phyloP scores from a whole-genome alignment of 2,329 filamentous ascomycete genomes.

The Trichophyton schoenleinii region DNA sequence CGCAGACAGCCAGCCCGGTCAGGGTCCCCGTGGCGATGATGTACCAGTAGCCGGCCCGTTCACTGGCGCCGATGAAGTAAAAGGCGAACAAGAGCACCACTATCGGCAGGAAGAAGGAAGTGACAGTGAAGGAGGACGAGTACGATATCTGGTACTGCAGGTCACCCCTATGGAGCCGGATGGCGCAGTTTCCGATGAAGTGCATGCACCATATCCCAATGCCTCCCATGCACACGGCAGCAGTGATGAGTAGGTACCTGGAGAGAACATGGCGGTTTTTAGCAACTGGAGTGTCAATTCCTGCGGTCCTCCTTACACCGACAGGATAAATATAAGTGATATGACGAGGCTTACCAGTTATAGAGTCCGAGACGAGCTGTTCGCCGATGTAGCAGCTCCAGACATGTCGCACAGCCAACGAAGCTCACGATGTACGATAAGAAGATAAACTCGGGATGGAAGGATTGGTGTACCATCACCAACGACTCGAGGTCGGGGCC shows the following conservation, averaged over 20 bases:
- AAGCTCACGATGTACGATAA: constrained; percentile 59
- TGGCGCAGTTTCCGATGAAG: constrained; percentile 70
- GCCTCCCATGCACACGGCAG: constrained; percentile 59
- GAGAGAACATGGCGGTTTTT: not conserved
- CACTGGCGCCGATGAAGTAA: constrained; percentile 51
- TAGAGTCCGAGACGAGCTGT: constrained; percentile 55
- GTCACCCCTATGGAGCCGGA: constrained; percentile 54
- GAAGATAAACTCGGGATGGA: constrained; percentile 51
- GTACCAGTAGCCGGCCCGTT: constrained; percentile 45
- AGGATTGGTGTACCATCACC: constrained; percentile 18
- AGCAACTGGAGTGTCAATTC: not conserved
- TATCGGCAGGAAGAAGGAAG: constrained; percentile 72
- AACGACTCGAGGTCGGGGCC: not conserved
- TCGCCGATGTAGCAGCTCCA: constrained; percentile 68
- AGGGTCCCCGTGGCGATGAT: constrained; percentile 53
- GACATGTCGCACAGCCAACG: constrained; percentile 61
- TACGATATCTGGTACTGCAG: constrained; percentile 59
- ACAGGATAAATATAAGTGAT: no score
- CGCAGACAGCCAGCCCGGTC: constrained; percentile 62
- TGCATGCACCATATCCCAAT: constrained; percentile 71
- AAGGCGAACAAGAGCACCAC: constrained; percentile 62
- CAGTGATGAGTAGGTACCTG: constrained; percentile 46
- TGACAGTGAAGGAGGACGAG: constrained; percentile 55
- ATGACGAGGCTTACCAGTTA: constrained; percentile 47
- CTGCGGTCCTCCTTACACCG: no score